Evolutionary conservation across 75 land plant genomes (phyloP).

Genomic region (Cunninghamia lanceolata): DNA sequence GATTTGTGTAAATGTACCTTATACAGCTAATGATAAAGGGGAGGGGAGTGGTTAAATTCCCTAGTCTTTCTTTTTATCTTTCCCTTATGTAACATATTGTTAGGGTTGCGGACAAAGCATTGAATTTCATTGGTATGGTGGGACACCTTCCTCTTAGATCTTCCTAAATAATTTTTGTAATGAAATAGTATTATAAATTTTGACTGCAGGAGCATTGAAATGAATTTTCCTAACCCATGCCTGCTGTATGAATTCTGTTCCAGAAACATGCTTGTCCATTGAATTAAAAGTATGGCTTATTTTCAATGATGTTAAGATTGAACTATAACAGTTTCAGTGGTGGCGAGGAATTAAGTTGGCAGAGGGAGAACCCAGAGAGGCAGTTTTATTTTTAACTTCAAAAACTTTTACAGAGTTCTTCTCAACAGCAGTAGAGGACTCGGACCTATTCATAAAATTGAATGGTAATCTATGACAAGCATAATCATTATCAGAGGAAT

Average conservation of each 20-base stretch:
- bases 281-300: background rate
- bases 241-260: background rate
- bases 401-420: background rate
- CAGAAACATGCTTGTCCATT: background rate
- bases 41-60: background rate
- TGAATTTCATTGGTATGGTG: too few relatives aligned
- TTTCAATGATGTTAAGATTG: background rate
- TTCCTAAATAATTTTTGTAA: background rate
- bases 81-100: background rate
- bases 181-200: background rate
- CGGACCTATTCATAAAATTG: background rate
- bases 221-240: background rate
- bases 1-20: slow-evolving; percentile 2
- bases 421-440: background rate
- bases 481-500: background rate
- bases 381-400: background rate
- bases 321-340: background rate
- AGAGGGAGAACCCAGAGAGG: background rate
- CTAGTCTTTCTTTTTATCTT: background rate
- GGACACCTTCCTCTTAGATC: background rate
- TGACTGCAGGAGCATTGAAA: background rate
- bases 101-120: background rate
- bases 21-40: background rate
- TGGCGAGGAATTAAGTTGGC: background rate
- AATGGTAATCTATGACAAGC: background rate